Evolutionary conservation across 2,329 filamentous ascomycete genomes (phyloP).

Genomic region (Phialophora expanda): DNA sequence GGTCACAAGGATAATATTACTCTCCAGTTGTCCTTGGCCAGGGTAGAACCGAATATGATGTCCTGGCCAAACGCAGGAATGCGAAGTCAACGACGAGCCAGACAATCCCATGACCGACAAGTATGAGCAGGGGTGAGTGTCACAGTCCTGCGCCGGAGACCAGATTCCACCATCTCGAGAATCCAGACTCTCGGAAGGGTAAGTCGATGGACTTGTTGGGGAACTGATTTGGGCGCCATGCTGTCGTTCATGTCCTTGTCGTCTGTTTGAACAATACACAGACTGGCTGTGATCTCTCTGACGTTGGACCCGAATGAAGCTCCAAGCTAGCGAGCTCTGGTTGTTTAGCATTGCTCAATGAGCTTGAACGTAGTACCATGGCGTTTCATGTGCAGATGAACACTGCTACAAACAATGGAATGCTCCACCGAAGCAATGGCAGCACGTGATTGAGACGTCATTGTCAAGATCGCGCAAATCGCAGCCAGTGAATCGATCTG

Average conservation of each 20-base stretch:
- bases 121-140: not conserved
- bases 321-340: not conserved
- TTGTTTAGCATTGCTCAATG: not conserved
- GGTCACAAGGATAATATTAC: too few species aligned
- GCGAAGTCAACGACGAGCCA: not conserved
- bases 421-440: not conserved
- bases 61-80: not conserved
- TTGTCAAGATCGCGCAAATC: not conserved
- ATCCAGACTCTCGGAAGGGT: not conserved
- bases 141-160: not conserved
- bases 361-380: too few species aligned
- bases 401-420: not conserved
- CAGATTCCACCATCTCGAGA: not conserved
- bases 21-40: not conserved
- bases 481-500: not conserved
- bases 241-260: not conserved
- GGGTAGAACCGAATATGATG: not conserved
- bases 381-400: not conserved
- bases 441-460: slow-evolving; percentile 4
- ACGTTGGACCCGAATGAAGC: too few species aligned
- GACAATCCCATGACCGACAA: not conserved
- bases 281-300: too few species aligned
- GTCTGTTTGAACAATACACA: too few species aligned
- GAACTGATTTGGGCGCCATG: not conserved
- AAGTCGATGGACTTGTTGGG: not conserved